These are phyloP conservation scores for Leccinum imitatum DNA, from an alignment of 768 basidiomycete species.

Conservation along the genomic window DNA sequence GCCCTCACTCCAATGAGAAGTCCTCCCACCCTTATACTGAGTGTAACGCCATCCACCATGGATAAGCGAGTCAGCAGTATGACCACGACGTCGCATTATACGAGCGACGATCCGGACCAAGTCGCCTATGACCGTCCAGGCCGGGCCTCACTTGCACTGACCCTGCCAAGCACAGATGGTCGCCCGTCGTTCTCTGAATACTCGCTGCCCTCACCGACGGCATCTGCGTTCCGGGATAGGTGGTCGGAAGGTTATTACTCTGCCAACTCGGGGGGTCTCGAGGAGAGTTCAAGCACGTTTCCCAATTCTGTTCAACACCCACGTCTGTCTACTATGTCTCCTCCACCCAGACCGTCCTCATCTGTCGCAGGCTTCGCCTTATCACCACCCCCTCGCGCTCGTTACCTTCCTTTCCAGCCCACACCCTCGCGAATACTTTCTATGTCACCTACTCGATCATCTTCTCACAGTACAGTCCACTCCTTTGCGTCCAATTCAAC, in stretches of 20 bases:
- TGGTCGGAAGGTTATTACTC: constrained; percentile 36
- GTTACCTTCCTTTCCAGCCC: constrained; percentile 21
- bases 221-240: constrained; percentile 75
- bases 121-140: constrained; percentile 27
- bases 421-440: constrained; percentile 18
- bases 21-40: constrained; percentile 42
- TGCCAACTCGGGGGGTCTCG: constrained; percentile 22
- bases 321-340: constrained; percentile 42
- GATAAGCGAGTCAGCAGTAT: constrained; percentile 28
- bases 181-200: constrained; percentile 66
- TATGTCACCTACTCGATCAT: constrained; percentile 21
- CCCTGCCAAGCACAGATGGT: constrained; percentile 38
- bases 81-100: constrained; percentile 30
- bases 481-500: constrained; percentile 33
- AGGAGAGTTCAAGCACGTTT: constrained; percentile 15
- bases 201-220: constrained; percentile 71
- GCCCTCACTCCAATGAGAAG: constrained; percentile 35
- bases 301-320: constrained; percentile 24
- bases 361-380: constrained; percentile 56
- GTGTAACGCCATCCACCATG: constrained; percentile 30
- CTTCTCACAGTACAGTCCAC: constrained; percentile 32
- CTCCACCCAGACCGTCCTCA: constrained; percentile 62
- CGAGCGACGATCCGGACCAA: constrained; percentile 41
- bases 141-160: constrained; percentile 52
- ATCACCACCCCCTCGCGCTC: constrained; percentile 47